phyloP scores from a whole-genome alignment of 2,329 filamentous ascomycete genomes.

The Aspergillus pseudoterreus region DNA sequence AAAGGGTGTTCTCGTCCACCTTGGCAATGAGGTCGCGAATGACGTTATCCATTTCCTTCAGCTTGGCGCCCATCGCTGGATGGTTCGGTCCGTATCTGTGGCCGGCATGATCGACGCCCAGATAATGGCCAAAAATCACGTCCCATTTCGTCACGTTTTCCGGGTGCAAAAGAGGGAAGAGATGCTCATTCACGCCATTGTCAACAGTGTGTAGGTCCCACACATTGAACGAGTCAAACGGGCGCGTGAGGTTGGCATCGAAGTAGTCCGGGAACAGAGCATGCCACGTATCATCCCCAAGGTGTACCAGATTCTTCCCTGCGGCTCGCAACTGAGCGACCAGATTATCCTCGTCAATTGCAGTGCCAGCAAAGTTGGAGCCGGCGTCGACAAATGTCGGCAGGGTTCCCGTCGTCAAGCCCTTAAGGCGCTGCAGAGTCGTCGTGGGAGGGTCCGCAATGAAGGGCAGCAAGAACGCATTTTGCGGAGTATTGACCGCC shows the following conservation, averaged over 20 bases:
- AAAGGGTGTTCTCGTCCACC: slow-evolving; percentile 79
- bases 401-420: slow-evolving; percentile 88
- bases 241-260: slow-evolving; percentile 74
- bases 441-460: slow-evolving; percentile 96
- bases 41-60: slow-evolving; percentile 84
- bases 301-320: slow-evolving; percentile 77
- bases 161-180: slow-evolving; percentile 68
- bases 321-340: slow-evolving; percentile 61
- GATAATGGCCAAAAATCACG: slow-evolving; percentile 86
- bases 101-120: slow-evolving; percentile 95
- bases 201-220: slow-evolving; percentile 97
- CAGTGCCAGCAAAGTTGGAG: slow-evolving; percentile 90
- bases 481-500: slow-evolving; percentile 66
- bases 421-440: slow-evolving; percentile 88
- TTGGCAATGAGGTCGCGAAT: slow-evolving; percentile 66
- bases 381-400: slow-evolving; percentile 93
- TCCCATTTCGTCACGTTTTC: slow-evolving; percentile 74
- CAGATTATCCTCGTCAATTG: slow-evolving; percentile 88
- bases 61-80: slow-evolving; percentile 82
- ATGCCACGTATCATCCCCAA: slow-evolving; percentile 98
- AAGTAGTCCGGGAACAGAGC: slow-evolving; percentile 92
- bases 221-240: slow-evolving; percentile 97
- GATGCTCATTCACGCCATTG: slow-evolving; percentile 86
- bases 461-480: slow-evolving; percentile 88
- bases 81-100: slow-evolving; percentile 95